Conservation (phyloP, 2,329 filamentous ascomycete species). For the Fusarium concolor region DNA sequence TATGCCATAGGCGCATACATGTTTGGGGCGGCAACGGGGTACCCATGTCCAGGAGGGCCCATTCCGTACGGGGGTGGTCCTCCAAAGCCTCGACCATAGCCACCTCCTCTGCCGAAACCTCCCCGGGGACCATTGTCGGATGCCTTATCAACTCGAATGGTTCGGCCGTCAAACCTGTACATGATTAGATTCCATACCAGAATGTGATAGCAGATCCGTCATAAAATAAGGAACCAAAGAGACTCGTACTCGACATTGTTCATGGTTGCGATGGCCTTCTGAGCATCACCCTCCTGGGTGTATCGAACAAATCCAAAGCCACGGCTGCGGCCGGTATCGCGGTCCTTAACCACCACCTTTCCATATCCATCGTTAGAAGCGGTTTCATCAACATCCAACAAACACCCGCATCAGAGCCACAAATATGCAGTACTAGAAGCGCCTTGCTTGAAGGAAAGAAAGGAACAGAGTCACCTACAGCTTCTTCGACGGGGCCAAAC, state of each 20-base stretch:
- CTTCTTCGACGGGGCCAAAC: slow-evolving; percentile 92
- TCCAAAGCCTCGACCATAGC: slow-evolving; percentile 56
- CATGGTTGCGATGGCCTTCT: slow-evolving; percentile 81
- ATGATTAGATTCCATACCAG: slow-evolving; percentile 22
- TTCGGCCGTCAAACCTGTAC: slow-evolving; percentile 39
- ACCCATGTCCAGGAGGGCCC: slow-evolving; percentile 54
- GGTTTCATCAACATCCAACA: slow-evolving; percentile 18
- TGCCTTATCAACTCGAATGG: slow-evolving; percentile 94
- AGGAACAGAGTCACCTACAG: slow-evolving; percentile 71
- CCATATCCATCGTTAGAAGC: slow-evolving; percentile 36
- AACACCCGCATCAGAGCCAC: slow-evolving; percentile 35
- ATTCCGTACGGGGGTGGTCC: slow-evolving; percentile 53
- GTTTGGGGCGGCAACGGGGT: slow-evolving; percentile 50
- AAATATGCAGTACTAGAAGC: slow-evolving; percentile 36
- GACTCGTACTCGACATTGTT: slow-evolving; percentile 86
- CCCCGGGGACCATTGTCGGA: slow-evolving; percentile 78
- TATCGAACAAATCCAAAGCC: slow-evolving; percentile 98
- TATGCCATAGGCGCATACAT: slow-evolving; percentile 54
- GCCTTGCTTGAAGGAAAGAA: slow-evolving; percentile 35
- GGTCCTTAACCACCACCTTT: slow-evolving; percentile 97
- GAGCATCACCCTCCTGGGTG: slow-evolving; percentile 78
- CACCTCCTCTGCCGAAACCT: slow-evolving; percentile 55
- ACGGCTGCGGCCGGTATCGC: slow-evolving; percentile 94
- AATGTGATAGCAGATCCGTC: slow-evolving; percentile 14
- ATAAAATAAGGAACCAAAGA: slow-evolving; percentile 39